Base-by-base conservation (phyloP, 139 green algal genomes). In the Pleodorina starrii region DNA sequence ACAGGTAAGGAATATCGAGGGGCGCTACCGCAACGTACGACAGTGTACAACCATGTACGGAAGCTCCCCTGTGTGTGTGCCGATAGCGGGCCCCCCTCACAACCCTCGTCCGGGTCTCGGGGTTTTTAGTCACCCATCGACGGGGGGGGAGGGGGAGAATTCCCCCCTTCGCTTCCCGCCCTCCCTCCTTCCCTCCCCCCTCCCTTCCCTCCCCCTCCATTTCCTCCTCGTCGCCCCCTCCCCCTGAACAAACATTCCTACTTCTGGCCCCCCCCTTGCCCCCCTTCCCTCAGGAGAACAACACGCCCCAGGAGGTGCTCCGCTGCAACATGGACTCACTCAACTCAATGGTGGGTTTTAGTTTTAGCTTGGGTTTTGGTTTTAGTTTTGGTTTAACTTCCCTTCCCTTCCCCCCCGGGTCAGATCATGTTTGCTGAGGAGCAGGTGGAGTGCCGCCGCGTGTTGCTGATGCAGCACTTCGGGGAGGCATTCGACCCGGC, bases 381-480 rank as follows among this genome's bases (percentile, higher is more conserved):
- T 60, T 14, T 60, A 17, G 51, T 14, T 60, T 14, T 60, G 51
- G 14, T 60, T 60, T 66, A 66, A 29, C 38, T 19, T 17, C 81
- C 42, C 29, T 35, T 25, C 36, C 40, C 0, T 75, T 43, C 27
- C 9, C 42, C 3, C 43, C 46, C 35, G 50, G n/a, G 27, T 5
- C 92, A 97, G 95, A 91, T 98, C 66, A 92, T 93, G 46, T 98
- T 97, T 86, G 96, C 94, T 68, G 95, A 99, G 93, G 95, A 97
- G 63, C 81, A 94, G 54, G 90, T 94, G 43, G 94, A 96, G 89
- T 99, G 97, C 90, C 91, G 97, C 11, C 92, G 97, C 36, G 90
- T 95, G 80, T 90, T 97, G 85, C 90, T 98, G 85, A 94, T 99
- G 91, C 63, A 89, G n/a, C 94, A 98, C 90, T 99, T 98, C 94